Percentiles rank a stretch among this genome's conserved stretches.
These are phyloP conservation scores for Fusarium oligoseptatum DNA, from an alignment of 2,329 filamentous ascomycete species.

Conservation along the genomic window DNA sequence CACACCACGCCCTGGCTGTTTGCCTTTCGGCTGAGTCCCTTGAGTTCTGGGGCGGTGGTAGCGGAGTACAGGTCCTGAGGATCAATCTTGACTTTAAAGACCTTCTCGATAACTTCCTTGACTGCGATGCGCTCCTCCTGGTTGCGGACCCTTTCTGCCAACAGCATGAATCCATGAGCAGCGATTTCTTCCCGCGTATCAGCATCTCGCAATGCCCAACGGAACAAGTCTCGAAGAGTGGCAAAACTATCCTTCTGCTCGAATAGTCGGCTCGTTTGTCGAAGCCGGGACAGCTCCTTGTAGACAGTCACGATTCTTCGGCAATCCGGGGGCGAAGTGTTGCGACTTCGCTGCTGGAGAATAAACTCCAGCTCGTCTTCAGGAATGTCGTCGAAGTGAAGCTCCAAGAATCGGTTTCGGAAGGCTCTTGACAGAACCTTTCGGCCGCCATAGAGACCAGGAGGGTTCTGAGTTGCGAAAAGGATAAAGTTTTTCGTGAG, in stretches of 20 bases:
- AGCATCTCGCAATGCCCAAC: constrained; percentile 90
- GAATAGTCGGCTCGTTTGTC: constrained; percentile 91
- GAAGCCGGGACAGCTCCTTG: constrained; percentile 87
- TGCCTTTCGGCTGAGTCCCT: constrained; percentile 58
- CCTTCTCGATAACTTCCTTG: constrained; percentile 87
- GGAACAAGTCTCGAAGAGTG: constrained; percentile 93
- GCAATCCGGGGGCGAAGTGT: constrained; percentile 90
- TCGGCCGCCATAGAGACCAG: constrained; percentile 93
- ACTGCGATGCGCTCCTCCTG: constrained; percentile 87
- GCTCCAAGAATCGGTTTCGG: constrained; percentile 94
- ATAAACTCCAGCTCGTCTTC: constrained; percentile 95
- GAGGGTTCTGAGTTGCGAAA: constrained; percentile 97
- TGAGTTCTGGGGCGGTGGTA: constrained; percentile 68
- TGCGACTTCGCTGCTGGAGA: constrained; percentile 86
- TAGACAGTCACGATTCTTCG: constrained; percentile 93
- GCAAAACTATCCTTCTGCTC: constrained; percentile 98
- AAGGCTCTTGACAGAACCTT: constrained; percentile 96
- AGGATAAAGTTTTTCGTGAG: constrained; percentile 97
- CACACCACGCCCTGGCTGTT: constrained; percentile 82
- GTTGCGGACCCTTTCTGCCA: constrained; percentile 95
- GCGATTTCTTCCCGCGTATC: constrained; percentile 91
- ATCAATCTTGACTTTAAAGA: constrained; percentile 89
- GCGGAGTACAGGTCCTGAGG: constrained; percentile 78
- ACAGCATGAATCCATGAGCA: constrained; percentile 93
- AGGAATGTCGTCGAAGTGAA: constrained; percentile 98